Evolutionary conservation across 768 basidiomycete genomes (phyloP), one percentile per base, ranked within the genome.

Genomic region (Boletus pseudopeckii): DNA sequence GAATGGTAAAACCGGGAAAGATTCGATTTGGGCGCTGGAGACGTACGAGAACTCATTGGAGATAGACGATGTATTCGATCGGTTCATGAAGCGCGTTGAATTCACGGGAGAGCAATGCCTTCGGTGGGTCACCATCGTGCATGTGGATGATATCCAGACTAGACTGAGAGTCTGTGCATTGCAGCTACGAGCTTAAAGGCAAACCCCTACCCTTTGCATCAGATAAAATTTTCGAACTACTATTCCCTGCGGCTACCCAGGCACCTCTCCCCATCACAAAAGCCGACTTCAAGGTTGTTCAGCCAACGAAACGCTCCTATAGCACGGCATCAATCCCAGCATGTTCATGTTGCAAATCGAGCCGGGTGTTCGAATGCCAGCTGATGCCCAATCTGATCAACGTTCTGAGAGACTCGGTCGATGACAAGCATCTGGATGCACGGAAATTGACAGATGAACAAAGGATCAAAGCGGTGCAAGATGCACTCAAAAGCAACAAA

Each of bases 381-480:
- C 76, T 98, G 49, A 96, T 95, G 84, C 96, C 96, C 2, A 92
- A 93, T 65, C 74, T 98, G 48, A 93, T 98, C 68, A 90, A 90
- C 48, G 72, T 91, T 14, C 75, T 97, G 14, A 74, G 77, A 47
- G 65, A 67, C 58, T 66, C 60, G 37, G 40, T 45, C 18, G 54
- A 55, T 34, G 63, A 63, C 45, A 59, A 60, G 36, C 53, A 58
- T 32, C 39, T 61, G 24, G 67, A 62, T 48, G 56, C 54, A 44
- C 71, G 66, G 58, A 75, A 73, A 42, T 54, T 77, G 64, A 80
- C 81, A 8, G 88, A 90, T 42, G 87, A 84, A 63, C 85, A 90
- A 67, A 75, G 90, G 62, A 77, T 81, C 57, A 79, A 80, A 59
- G 80, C 79, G 44, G 74, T 92, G 9, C 78, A 84, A 63, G 69